These are phyloP conservation scores for Naegleria gruberi DNA, from an alignment of 208 protist species.

Conservation along the genomic window DNA sequence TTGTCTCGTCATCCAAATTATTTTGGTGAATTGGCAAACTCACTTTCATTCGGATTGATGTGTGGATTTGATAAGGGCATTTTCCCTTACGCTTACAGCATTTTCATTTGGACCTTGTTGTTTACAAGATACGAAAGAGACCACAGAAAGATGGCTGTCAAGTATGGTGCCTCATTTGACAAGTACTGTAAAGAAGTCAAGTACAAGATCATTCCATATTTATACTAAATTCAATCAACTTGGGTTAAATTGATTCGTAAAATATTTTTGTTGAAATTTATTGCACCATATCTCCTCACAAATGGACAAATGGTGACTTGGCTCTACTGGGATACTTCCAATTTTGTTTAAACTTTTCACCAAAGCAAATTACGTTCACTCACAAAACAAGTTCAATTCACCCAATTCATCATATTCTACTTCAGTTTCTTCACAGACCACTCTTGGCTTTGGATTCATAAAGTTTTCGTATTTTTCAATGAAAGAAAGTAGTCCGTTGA, in stretches of 20 bases:
- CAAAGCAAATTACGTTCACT: no score
- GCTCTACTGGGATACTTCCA: no score
- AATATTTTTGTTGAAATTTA: no score
- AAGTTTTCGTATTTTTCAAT: no score
- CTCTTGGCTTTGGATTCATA: no score
- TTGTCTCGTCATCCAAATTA: neutral
- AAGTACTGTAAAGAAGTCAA: neutral
- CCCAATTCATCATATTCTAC: no score
- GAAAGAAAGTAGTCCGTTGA: no score
- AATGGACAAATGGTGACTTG: no score
- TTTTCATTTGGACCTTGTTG: constrained; percentile 4
- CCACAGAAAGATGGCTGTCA: neutral
- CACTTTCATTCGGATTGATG: neutral
- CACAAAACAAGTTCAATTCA: no score
- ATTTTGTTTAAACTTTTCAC: no score
- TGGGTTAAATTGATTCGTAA: neutral
- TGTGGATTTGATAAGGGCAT: neutral
- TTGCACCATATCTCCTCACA: no score
- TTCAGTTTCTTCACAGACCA: no score
- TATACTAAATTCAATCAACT: neutral
- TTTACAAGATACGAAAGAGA: neutral
- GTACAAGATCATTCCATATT: constrained; percentile 8
- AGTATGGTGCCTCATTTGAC: neutral
- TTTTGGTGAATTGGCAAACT: constrained; percentile 12
- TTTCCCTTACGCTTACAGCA: neutral